Evolutionary conservation across 306 rosid genomes (phyloP).

Genomic region (Ormosia emarginata): DNA sequence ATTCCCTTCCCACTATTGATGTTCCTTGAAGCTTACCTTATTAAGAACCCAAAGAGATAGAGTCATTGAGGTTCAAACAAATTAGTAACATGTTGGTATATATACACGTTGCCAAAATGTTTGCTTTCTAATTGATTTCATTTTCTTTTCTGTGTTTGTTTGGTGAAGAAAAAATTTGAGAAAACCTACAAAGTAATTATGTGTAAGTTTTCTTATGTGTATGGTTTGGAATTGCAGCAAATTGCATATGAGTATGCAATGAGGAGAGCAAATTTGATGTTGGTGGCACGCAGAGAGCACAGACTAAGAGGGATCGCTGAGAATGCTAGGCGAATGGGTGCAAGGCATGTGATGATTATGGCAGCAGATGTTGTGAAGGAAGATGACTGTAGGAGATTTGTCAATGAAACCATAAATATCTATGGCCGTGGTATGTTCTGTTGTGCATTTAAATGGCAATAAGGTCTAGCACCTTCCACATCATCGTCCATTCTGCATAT

Average conservation of each 20-base stretch:
- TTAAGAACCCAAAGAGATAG: background rate
- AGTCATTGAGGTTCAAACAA: background rate
- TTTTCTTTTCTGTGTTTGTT: background rate
- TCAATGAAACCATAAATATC: slow-evolving; percentile 46
- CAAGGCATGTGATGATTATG: slow-evolving; percentile 57
- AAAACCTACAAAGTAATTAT: background rate
- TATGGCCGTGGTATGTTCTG: slow-evolving; percentile 56
- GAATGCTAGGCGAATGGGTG: slow-evolving; percentile 68
- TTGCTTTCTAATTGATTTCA: background rate
- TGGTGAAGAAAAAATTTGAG: background rate
- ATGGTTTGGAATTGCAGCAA: slow-evolving; percentile 48
- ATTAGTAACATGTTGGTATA: background rate
- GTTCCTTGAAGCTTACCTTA: background rate
- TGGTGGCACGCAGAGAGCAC: slow-evolving; percentile 78
- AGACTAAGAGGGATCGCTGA: slow-evolving; percentile 63
- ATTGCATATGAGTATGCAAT: slow-evolving; percentile 86
- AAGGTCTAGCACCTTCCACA: background rate
- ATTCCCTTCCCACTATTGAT: no score
- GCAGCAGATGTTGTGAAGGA: slow-evolving; percentile 94
- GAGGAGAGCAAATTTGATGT: slow-evolving; percentile 64
- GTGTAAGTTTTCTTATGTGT: background rate
- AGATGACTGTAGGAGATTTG: slow-evolving; percentile 78
- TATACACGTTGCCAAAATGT: background rate
- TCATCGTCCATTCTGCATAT: background rate
- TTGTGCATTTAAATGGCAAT: background rate